Base-by-base conservation (phyloP, 2,329 filamentous ascomycete genomes). In the Leptographium radiaticola region DNA sequence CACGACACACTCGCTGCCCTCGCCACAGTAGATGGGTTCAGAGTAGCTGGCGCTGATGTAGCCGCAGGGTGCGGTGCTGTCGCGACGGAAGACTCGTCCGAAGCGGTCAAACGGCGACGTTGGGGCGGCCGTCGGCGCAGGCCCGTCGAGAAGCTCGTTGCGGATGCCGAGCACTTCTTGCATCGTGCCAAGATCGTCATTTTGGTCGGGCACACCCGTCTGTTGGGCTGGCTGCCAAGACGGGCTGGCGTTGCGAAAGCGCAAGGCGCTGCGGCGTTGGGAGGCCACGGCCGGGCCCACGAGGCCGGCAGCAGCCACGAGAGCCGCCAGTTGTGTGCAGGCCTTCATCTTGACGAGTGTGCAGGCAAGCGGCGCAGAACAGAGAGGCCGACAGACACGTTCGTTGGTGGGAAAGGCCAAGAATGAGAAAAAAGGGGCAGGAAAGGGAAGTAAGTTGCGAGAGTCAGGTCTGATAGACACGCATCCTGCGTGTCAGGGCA, bases 11-110 rank as follows among this genome's bases (percentile, higher is more conserved):
- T 47, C 54, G 8, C 59, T 55, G 8, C 58, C 59, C 4, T 51
- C 39, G 8, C 55, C 57, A 56, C 67, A 69, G 55, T 63, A 65
- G 2, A 69, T 53, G 1, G 66, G 60, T 13, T 42, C 44, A 2
- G 2, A 16, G 0, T 8, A n/a, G 10, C 33, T 25, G 33, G 16
- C 50, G 33, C 16, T 30, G 31, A 52, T 40, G 25, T 36, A 51
- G 49, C 49, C 49, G 18, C 49, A 51, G n/a, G 18, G 16, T 11
- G 18, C 12, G 9, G 11, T 9, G 18, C 16, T 30, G 34, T 40
- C 38, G 20, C 49, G 38, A 3, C 8, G 13, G 16, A 18, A 18
- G 13, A 43, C 11, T 7, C 25, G 49, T 15, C 38, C 38, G 25
- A 12, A 13, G 36, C 16, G 20, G 49, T 43, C 25, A 15, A 42